A percentile compares a stretch with the other conserved stretches of the same genome.
Evolutionary conservation across 495 filamentous ascomycete species (phyloP).

Genomic region (Tirmania nivea): DNA sequence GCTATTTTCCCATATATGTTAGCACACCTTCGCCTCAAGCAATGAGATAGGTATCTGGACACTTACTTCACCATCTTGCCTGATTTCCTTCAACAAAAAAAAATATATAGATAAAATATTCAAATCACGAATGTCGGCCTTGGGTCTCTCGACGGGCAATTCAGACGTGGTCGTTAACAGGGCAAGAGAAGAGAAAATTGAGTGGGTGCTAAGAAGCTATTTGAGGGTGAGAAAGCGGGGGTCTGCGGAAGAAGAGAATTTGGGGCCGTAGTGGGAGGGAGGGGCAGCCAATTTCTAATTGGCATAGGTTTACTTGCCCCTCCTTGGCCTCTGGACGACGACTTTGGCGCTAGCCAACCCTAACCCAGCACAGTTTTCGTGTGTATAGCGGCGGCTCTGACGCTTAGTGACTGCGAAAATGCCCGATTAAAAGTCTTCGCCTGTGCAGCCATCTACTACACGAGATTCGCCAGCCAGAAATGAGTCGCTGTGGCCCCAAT

Average conservation of each 20-base stretch:
- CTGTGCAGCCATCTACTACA: no score
- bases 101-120: not conserved
- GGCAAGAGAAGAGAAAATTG: conserved; percentile 20
- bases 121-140: not conserved
- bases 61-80: conserved; percentile 99
- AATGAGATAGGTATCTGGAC: not conserved
- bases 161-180: not conserved
- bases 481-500: no score
- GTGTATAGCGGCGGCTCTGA: not conserved
- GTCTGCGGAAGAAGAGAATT: conserved; percentile 3
- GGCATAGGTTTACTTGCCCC: not conserved
- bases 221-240: not conserved
- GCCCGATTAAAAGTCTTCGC: not conserved
- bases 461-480: no score
- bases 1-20: conserved; percentile 27
- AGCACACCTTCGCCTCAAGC: no score
- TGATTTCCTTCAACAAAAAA: conserved; percentile 38
- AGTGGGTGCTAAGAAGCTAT: conserved; percentile 16
- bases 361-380: not conserved
- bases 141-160: not conserved
- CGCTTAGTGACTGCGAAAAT: not conserved
- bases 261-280: conserved; percentile 1
- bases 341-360: not conserved
- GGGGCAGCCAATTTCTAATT: not conserved
- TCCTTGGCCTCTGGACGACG: not conserved